Evolutionary conservation across 23 red algal species (phyloP).

Genomic region (Gracilariopsis chorda): DNA sequence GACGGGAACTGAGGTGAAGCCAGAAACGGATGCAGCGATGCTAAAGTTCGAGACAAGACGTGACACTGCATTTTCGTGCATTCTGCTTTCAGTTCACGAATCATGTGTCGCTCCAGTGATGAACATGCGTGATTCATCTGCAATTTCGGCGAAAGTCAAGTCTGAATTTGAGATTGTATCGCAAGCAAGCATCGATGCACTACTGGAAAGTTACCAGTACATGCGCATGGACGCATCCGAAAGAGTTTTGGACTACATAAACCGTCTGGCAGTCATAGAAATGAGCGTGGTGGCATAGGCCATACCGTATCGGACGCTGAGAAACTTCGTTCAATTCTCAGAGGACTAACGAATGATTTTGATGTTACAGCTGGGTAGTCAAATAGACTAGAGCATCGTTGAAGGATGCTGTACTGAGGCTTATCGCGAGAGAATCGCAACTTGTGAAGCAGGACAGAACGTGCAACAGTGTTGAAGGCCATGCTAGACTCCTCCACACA

Average conservation of each 20-base stretch:
- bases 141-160: not conserved
- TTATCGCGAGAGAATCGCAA: not conserved
- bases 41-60: too few species aligned
- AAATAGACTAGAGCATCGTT: not conserved
- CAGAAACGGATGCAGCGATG: too few species aligned
- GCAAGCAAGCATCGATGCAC: not conserved
- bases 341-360: not conserved
- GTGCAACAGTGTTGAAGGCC: too few species aligned
- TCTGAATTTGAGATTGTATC: not conserved
- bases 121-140: too few species aligned
- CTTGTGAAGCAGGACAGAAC: not conserved
- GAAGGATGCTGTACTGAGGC: not conserved
- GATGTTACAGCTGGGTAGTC: not conserved
- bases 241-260: slow-evolving; percentile 22
- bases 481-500: not conserved
- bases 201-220: not conserved
- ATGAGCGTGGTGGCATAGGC: not conserved
- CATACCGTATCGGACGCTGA: not conserved
- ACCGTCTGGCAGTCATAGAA: not conserved
- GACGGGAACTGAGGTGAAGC: too few species aligned
- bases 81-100: too few species aligned
- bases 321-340: not conserved
- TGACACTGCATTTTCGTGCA: too few species aligned
- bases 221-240: not conserved
- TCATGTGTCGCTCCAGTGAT: too few species aligned